Base-by-base conservation (phyloP, 768 basidiomycete species). In the Russula olivacea region DNA sequence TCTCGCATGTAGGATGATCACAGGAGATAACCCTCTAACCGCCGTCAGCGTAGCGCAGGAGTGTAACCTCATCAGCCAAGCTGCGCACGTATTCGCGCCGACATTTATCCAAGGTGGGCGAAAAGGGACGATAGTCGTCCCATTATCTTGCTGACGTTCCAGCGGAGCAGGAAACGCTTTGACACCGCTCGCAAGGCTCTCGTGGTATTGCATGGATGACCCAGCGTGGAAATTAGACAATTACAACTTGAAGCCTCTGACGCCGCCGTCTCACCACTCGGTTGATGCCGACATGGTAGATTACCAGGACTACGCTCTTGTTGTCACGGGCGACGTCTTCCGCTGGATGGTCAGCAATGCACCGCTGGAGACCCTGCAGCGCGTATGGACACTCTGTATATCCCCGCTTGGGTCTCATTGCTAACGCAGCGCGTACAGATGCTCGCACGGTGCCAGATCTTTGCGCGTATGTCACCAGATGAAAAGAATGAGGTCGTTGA, bases 401-500 rank as follows among this genome's bases (percentile, higher is more conserved):
- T 19, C 19, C 17, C 23, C 10, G 5, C n/a, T 45, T 54, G 2
- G 6, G 23, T 55, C 19, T 54, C 32, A 34, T 21, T 21, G 40
- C 58, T 50, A 49, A 62, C 51, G 58, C 47, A 53, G 8, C 9
- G 23, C 9, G 36, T 41, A 34, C 21, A 98, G 96, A 97, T 99
- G 93, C 86, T 99, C 21, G 90, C 98, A 36, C 96, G 96, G 74
- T 86, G 95, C 2, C 92, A 97, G 72, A 87, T 98, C 51, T 99
- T 94, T 72, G 95, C 97, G 10, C 85, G 97, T 25, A 98, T 99
- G 97, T 99, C 97, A 10, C 97, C 97, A 0, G 97, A 98, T 71
- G 97, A 98, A 78, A 99, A 99, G 76, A 96, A 98, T 68, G 97
- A 99, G 73, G 85, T 98, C 19, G 92, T 99, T 19, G 96, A 98